Evolutionary conservation across 768 basidiomycete species (phyloP).

Genomic region (Termitomyces titanicus): DNA sequence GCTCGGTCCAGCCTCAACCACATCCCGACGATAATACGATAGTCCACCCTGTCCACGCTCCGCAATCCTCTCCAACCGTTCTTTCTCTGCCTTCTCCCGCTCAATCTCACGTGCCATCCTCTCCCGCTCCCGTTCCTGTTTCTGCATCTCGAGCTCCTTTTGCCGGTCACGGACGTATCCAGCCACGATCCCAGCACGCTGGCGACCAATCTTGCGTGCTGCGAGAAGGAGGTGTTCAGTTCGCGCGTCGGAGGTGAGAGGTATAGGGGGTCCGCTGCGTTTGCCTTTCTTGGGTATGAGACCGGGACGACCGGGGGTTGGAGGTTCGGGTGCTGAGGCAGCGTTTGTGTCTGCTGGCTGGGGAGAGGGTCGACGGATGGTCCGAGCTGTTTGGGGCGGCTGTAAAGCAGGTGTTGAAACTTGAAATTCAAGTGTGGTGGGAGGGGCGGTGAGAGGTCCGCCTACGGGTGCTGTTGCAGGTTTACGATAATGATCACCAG

Average conservation of each 20-base stretch:
- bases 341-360: background rate
- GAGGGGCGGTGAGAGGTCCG: conserved; percentile 16
- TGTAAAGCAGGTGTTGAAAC: conserved; percentile 4
- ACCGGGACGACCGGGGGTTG: conserved; percentile 6
- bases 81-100: conserved; percentile 26
- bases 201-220: conserved; percentile 63
- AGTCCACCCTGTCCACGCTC: conserved; percentile 12
- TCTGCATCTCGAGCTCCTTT: conserved; percentile 33
- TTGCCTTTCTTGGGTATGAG: conserved; percentile 12
- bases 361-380: conserved; percentile 5
- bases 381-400: conserved; percentile 8
- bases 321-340: conserved; percentile 1
- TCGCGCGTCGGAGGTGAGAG: conserved; percentile 59
- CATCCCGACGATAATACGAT: conserved; percentile 19
- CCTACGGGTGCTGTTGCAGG: conserved; percentile 12
- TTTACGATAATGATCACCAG: conserved; percentile 21
- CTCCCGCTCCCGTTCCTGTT: conserved; percentile 26
- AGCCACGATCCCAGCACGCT: conserved; percentile 53
- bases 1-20: conserved; percentile 7
- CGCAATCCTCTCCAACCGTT: conserved; percentile 23
- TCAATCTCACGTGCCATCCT: conserved; percentile 25
- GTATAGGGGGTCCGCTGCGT: conserved; percentile 21
- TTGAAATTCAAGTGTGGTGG: conserved; percentile 20
- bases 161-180: conserved; percentile 43
- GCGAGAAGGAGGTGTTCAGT: conserved; percentile 70